Conservation (phyloP, 2,329 filamentous ascomycete species). For the Fusarium sp. region DNA sequence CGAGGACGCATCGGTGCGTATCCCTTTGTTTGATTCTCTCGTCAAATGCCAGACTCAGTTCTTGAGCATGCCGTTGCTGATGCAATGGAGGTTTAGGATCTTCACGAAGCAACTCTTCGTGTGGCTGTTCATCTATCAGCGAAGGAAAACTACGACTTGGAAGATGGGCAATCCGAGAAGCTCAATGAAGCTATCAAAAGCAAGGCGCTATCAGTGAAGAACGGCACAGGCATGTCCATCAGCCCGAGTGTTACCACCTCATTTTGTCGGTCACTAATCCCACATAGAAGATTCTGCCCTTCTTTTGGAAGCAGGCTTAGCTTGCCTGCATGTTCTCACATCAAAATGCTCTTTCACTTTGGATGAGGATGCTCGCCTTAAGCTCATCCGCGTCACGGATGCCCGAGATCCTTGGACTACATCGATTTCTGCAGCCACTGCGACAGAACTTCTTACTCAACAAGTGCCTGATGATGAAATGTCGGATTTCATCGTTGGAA, state of each 20-base stretch:
- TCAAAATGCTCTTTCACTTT: conserved; percentile 8
- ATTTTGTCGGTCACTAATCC: neutral
- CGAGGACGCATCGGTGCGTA: neutral
- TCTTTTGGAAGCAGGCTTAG: conserved; percentile 43
- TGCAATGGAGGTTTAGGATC: conserved; percentile 6
- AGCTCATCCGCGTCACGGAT: conserved; percentile 49
- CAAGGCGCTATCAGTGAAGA: conserved; percentile 1
- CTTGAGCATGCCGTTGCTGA: conserved; percentile 7
- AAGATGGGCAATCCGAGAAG: neutral
- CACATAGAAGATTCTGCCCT: conserved; percentile 5
- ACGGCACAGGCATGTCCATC: conserved; percentile 2
- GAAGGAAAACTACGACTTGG: neutral
- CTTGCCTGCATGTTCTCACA: conserved; percentile 45
- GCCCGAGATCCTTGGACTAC: conserved; percentile 55
- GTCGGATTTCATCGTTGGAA: conserved; percentile 61
- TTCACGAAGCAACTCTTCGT: conserved; percentile 9
- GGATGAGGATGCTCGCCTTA: conserved; percentile 44
- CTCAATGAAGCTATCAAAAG: neutral
- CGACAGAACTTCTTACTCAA: conserved; percentile 48
- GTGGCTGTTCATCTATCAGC: conserved; percentile 1
- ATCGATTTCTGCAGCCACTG: conserved; percentile 42
- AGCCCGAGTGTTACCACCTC: neutral
- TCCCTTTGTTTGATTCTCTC: neutral
- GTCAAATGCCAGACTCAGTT: neutral
- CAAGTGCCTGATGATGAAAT: conserved; percentile 37